These are phyloP conservation scores for Aspergillus fijiensis DNA, from an alignment of 2,329 filamentous ascomycete species.

Conservation along the genomic window DNA sequence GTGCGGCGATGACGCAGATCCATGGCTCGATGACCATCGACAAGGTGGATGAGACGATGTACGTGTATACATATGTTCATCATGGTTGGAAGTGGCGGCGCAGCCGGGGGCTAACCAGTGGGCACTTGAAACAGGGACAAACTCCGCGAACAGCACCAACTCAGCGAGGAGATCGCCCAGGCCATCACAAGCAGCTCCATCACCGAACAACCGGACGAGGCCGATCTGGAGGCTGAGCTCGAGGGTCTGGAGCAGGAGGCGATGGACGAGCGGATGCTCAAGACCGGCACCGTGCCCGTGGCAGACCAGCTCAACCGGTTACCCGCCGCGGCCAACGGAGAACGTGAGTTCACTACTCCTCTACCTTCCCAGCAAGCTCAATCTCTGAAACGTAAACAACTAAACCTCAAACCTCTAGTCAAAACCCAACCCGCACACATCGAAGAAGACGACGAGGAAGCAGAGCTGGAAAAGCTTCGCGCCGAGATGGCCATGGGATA, in stretches of 20 bases:
- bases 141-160: slow-evolving; percentile 84
- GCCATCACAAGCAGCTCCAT: slow-evolving; percentile 73
- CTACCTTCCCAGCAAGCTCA: background rate
- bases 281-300: slow-evolving; percentile 81
- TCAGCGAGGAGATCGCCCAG: slow-evolving; percentile 88
- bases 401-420: slow-evolving; percentile 30
- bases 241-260: slow-evolving; percentile 86
- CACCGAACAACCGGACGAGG: slow-evolving; percentile 74
- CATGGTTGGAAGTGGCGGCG: background rate
- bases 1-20: slow-evolving; percentile 88
- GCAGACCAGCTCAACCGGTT: slow-evolving; percentile 73
- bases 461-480: slow-evolving; percentile 86
- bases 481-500: slow-evolving; percentile 93
- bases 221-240: slow-evolving; percentile 81
- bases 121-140: slow-evolving; percentile 65
- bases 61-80: slow-evolving; percentile 42
- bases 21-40: slow-evolving; percentile 88
- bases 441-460: slow-evolving; percentile 93
- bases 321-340: slow-evolving; percentile 71
- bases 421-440: slow-evolving; percentile 49
- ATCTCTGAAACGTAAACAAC: background rate
- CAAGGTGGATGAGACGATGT: slow-evolving; percentile 95
- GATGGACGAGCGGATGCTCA: slow-evolving; percentile 90
- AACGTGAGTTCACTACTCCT: slow-evolving; percentile 60
- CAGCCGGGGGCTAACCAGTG: background rate